phyloP scores from a whole-genome alignment of 129 eudicot genomes.

The Mikania micrantha region DNA sequence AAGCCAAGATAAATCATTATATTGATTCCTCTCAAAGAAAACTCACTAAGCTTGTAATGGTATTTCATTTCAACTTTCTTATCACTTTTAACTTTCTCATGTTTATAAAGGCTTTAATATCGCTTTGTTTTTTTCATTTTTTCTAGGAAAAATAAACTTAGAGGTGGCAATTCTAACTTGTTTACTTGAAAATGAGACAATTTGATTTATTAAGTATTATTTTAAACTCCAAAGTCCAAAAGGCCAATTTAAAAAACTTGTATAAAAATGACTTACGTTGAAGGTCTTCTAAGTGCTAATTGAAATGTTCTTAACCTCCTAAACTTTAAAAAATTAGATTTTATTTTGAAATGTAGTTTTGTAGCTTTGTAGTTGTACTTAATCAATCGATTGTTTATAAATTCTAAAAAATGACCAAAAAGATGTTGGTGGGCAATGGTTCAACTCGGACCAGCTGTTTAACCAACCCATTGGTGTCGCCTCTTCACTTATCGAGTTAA shows the following conservation, averaged over 20 bases:
- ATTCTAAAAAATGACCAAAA: neutral
- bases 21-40: slow-evolving; percentile 83
- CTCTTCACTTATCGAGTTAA: neutral
- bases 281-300: neutral
- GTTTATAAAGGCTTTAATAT: neutral
- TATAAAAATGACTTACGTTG: neutral
- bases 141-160: neutral
- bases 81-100: neutral
- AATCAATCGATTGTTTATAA: neutral
- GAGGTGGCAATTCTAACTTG: neutral
- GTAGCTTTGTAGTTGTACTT: neutral
- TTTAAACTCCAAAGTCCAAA: neutral
- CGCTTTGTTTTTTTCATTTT: neutral
- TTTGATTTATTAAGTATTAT: neutral
- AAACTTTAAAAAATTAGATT: too few relatives aligned
- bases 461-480: neutral
- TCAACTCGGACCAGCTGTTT: neutral
- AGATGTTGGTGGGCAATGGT: neutral
- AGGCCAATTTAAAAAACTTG: neutral
- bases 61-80: slow-evolving; percentile 20
- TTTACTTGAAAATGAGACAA: neutral
- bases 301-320: neutral
- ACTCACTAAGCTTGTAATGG: slow-evolving; percentile 90
- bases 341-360: too few relatives aligned
- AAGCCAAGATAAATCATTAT: slow-evolving; percentile 74